Percentiles rank a stretch among this genome's conserved stretches.
These are phyloP conservation scores for Citrus trifoliata DNA, from an alignment of 345 rosid genomes.

Conservation along the genomic window DNA sequence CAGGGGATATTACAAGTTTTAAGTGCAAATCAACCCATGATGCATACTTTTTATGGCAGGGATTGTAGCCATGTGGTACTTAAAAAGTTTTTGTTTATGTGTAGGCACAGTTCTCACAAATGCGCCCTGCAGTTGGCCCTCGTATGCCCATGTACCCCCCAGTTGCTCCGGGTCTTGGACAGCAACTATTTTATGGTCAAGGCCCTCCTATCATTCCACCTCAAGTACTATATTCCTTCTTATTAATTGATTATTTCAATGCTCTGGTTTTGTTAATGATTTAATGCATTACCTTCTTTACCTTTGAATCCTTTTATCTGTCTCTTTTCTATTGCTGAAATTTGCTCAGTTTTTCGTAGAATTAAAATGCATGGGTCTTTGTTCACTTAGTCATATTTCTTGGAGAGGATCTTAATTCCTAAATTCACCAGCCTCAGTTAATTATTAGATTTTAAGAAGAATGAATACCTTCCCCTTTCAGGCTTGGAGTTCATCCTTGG, in stretches of 20 bases:
- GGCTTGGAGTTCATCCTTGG: neutral
- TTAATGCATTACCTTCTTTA: neutral
- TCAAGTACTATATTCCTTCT: slow-evolving; percentile 43
- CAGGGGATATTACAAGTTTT: neutral
- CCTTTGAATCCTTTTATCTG: neutral
- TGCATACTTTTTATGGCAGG: neutral
- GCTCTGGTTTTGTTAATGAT: neutral
- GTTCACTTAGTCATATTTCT: neutral
- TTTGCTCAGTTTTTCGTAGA: neutral
- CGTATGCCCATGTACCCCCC: slow-evolving; percentile 83
- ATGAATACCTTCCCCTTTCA: neutral
- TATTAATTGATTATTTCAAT: neutral
- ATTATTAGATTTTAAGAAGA: neutral
- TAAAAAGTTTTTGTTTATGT: neutral
- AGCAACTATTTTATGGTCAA: slow-evolving; percentile 83
- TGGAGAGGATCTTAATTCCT: neutral
- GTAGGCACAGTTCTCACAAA: slow-evolving; percentile 89
- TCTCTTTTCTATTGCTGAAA: neutral
- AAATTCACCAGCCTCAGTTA: neutral
- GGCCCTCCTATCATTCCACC: slow-evolving; percentile 77
- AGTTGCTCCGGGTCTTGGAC: slow-evolving; percentile 77
- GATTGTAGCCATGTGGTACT: neutral
- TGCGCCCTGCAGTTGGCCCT: slow-evolving; percentile 79
- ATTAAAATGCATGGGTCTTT: neutral
- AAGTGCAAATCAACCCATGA: neutral